Percentiles rank a stretch among this genome's conserved stretches.
Conservation (phyloP, 768 basidiomycete species). For the Termitomyces sp. region DNA sequence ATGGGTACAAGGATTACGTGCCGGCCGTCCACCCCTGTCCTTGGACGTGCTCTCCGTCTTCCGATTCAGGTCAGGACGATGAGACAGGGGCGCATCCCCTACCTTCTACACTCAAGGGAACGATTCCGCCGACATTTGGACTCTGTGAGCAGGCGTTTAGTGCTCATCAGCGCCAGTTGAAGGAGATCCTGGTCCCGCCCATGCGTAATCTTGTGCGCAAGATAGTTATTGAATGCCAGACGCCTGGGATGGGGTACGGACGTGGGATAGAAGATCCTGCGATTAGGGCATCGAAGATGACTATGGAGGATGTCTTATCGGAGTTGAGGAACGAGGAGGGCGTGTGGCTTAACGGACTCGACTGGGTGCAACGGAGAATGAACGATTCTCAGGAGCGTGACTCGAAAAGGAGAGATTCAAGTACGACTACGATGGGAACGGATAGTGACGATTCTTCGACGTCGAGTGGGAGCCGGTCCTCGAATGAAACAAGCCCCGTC, state of each 20-base stretch:
- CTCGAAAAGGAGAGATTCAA: constrained; percentile 20
- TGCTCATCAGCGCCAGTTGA: constrained; percentile 54
- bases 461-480: constrained; percentile 40
- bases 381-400: constrained; percentile 29
- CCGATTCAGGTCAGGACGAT: constrained; percentile 14
- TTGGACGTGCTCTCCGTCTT: constrained; percentile 41
- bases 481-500: constrained; percentile 61
- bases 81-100: constrained; percentile 43
- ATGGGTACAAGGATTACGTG: constrained; percentile 32
- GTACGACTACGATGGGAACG: constrained; percentile 7
- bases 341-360: constrained; percentile 70
- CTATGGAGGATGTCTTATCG: constrained; percentile 52
- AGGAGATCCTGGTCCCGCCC: constrained; percentile 54
- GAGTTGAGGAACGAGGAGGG: constrained; percentile 57
- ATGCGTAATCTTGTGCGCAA: constrained; percentile 67
- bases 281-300: constrained; percentile 49
- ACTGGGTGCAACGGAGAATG: constrained; percentile 53
- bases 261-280: constrained; percentile 46
- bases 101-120: constrained; percentile 39
- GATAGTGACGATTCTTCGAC: constrained; percentile 45
- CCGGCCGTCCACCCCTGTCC: constrained; percentile 54
- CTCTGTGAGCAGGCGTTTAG: constrained; percentile 64
- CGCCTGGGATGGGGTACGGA: constrained; percentile 23
- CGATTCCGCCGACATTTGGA: constrained; percentile 52
- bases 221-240: constrained; percentile 57